Evolutionary conservation across 2,329 filamentous ascomycete species (phyloP), one percentile per base, ranked within the genome.

Genomic region (Fusarium guadeloupense): DNA sequence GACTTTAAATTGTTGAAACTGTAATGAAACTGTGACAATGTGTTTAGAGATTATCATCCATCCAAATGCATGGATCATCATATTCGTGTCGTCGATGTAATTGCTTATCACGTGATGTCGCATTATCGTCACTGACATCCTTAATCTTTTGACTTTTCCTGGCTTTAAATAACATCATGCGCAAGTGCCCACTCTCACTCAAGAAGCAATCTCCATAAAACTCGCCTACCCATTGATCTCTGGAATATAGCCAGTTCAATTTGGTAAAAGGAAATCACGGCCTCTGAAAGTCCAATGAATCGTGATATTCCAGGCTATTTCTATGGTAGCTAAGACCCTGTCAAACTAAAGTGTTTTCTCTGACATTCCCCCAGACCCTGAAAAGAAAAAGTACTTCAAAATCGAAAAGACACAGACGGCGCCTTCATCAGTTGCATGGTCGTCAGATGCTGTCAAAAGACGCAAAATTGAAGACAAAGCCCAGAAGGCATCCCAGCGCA

Each of bases 351-450:
- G 8, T 10, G 10, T 25, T 10, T 25, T 25, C 23, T 25, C 48
- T 59, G 19, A 47, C 17, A 25, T 26, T 14, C 2, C 2, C 13
- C 26, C 8, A 86, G 85, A 87, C 57, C 45, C 73, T 13, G 80
- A 81, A 37, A 89, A 85, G 72, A 82, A 81, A 31, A 88, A 85
- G 62, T 91, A 90, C 69, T 91, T 90, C 74, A 88, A 85, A 66
- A 83, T 91, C 43, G 84, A 89, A 69, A 82, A 80, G 39, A 79
- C 83, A 33, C 79, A 83, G 49, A 80, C 79, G 14, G 84, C 85
- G 1, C 80, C 85, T 0, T 61, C 76, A 2, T 74, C 72, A 8
- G 78, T 82, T 0, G 74, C 79, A 14, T 89, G 87, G 76, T 85
- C 86, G 9, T 75, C 79, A n/a, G 78, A 84, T 39, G 80, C 81